phyloP scores from a whole-genome alignment of 176 grass and related monocot species.

The Luzula sylvatica region DNA sequence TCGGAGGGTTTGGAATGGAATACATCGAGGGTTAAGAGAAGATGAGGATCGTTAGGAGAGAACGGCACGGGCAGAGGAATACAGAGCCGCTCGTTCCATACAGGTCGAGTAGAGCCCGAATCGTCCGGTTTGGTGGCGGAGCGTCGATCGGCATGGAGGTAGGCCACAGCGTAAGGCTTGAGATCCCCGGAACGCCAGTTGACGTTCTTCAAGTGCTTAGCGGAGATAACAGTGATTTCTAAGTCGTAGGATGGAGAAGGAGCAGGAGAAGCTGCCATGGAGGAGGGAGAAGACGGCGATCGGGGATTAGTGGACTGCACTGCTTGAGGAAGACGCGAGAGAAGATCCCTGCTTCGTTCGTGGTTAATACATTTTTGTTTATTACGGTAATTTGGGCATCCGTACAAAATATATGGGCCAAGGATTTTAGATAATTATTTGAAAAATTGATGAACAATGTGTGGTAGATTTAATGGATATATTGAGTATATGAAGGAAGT shows the following conservation, averaged over 20 bases:
- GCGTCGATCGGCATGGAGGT: slow-evolving; percentile 66
- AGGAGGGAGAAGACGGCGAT: slow-evolving; percentile 22
- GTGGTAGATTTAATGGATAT: no score
- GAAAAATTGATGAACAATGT: no score
- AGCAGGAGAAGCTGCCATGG: slow-evolving; percentile 20
- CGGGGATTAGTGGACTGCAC: slow-evolving; percentile 23
- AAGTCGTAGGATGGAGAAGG: slow-evolving; percentile 36
- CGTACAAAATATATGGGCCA: no score
- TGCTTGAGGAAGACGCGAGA: background rate
- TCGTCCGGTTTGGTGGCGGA: slow-evolving; percentile 68
- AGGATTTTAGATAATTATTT: no score
- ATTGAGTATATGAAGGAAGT: no score
- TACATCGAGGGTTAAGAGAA: slow-evolving; percentile 65
- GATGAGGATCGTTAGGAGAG: slow-evolving; percentile 45
- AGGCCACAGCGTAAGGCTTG: slow-evolving; percentile 77
- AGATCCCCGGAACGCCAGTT: slow-evolving; percentile 90
- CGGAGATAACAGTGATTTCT: slow-evolving; percentile 70
- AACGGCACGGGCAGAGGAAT: slow-evolving; percentile 54
- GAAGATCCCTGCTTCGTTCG: background rate
- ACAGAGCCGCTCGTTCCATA: slow-evolving; percentile 79
- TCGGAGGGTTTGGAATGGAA: slow-evolving; percentile 98
- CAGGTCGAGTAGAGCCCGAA: slow-evolving; percentile 58
- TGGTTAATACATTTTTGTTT: background rate
- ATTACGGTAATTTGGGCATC: no score
- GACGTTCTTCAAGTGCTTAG: slow-evolving; percentile 95